These are phyloP conservation scores for Torulaspora globosa DNA, from an alignment of 1,139 yeast species.

Conservation along the genomic window DNA sequence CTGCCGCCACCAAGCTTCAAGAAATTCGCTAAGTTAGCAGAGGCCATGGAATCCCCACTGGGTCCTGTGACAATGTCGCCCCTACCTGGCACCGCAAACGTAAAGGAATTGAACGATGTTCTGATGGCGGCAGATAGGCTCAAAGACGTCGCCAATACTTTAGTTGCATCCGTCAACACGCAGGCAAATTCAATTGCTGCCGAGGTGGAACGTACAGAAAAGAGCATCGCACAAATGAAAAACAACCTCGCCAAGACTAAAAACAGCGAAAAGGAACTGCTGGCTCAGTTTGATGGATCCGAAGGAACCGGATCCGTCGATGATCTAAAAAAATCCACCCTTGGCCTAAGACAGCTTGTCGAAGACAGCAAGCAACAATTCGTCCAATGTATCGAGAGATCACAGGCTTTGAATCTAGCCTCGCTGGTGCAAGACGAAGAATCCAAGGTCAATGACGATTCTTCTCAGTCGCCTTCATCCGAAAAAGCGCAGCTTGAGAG, in stretches of 20 bases:
- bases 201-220: slow-evolving; percentile 11
- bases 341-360: slow-evolving; percentile 10
- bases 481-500: slow-evolving; percentile 10
- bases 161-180: slow-evolving; percentile 12
- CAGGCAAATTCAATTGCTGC: slow-evolving; percentile 13
- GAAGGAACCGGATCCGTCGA: slow-evolving; percentile 10
- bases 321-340: slow-evolving; percentile 9
- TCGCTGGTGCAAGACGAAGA: slow-evolving; percentile 54
- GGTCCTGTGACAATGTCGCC: slow-evolving; percentile 12
- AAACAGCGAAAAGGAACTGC: slow-evolving; percentile 10
- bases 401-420: slow-evolving; percentile 60
- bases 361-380: slow-evolving; percentile 12
- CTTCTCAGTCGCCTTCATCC: slow-evolving; percentile 16
- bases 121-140: slow-evolving; percentile 9
- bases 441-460: slow-evolving; percentile 37
- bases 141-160: slow-evolving; percentile 10
- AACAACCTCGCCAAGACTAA: slow-evolving; percentile 6
- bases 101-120: slow-evolving; percentile 6
- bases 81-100: slow-evolving; percentile 4
- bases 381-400: slow-evolving; percentile 40
- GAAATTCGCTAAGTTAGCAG: slow-evolving; percentile 12
- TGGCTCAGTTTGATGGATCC: slow-evolving; percentile 10
- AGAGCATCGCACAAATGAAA: slow-evolving; percentile 11
- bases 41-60: slow-evolving; percentile 19
- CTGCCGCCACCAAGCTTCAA: slow-evolving; percentile 10